Conservation (phyloP, 495 filamentous ascomycete species). For the Hypoxylon perforatum region DNA sequence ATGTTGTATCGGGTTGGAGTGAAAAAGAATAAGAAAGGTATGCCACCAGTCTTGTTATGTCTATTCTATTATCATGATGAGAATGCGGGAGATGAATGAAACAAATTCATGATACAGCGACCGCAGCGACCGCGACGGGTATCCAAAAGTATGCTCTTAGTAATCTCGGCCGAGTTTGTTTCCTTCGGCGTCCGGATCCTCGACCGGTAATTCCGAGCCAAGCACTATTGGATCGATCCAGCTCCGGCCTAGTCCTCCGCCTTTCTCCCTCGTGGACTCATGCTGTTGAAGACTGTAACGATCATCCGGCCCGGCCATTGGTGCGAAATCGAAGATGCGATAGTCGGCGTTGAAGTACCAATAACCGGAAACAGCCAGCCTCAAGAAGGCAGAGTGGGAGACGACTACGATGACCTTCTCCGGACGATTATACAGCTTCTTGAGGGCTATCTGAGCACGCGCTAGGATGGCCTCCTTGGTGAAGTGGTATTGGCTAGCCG, state of each 20-base stretch:
- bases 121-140: background rate
- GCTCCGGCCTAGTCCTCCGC: conserved; percentile 48
- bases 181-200: conserved; percentile 36
- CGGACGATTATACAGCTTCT: conserved; percentile 59
- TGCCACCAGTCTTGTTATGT: conserved; percentile 6
- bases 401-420: conserved; percentile 72
- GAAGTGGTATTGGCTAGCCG: conserved; percentile 57
- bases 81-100: background rate
- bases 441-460: conserved; percentile 60
- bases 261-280: conserved; percentile 50
- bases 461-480: conserved; percentile 56
- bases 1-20: conserved; percentile 12
- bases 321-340: conserved; percentile 68
- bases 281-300: conserved; percentile 54
- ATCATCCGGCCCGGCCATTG: conserved; percentile 41
- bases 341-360: conserved; percentile 70
- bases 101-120: too few species aligned
- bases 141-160: conserved; percentile 7
- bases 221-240: conserved; percentile 38
- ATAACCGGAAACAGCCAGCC: conserved; percentile 56
- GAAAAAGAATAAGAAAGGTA: conserved; percentile 9
- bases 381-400: conserved; percentile 68
- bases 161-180: conserved; percentile 23
- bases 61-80: background rate
- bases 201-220: conserved; percentile 41